Evolutionary conservation across 805 yeast genomes (phyloP).

Genomic region (Kodamaea nitidulidarum): DNA sequence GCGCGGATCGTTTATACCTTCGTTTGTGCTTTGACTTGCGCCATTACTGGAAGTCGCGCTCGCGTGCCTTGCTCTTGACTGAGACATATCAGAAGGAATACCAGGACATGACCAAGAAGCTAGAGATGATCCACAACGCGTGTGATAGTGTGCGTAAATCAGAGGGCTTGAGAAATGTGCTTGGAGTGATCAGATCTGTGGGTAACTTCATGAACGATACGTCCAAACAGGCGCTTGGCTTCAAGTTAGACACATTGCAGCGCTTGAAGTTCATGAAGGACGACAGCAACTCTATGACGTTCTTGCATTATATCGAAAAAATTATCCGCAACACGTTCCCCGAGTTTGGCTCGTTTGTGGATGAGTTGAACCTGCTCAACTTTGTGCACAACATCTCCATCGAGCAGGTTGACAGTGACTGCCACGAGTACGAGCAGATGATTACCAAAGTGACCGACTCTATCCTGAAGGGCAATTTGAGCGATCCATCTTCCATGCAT

Average conservation of each 20-base stretch:
- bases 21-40: conserved; percentile 80
- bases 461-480: conserved; percentile 76
- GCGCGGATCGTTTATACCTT: conserved; percentile 82
- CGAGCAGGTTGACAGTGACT: conserved; percentile 76
- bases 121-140: conserved; percentile 71
- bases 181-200: conserved; percentile 81
- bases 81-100: conserved; percentile 77
- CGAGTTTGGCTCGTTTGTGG: conserved; percentile 66
- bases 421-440: conserved; percentile 55
- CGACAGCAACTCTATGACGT: conserved; percentile 79
- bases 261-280: conserved; percentile 88
- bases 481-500: conserved; percentile 74
- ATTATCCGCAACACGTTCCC: conserved; percentile 83
- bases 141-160: conserved; percentile 63
- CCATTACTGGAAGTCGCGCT: conserved; percentile 89
- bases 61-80: conserved; percentile 71
- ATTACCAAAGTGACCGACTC: conserved; percentile 72
- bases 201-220: conserved; percentile 96
- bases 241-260: conserved; percentile 84
- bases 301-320: conserved; percentile 87
- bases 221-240: conserved; percentile 90
- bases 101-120: conserved; percentile 60
- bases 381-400: conserved; percentile 70
- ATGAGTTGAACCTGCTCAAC: conserved; percentile 58
- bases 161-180: conserved; percentile 61